Percentiles rank a stretch among this genome's conserved stretches.
phyloP scores from a whole-genome alignment of 108 stramenopile species.

The Fragilaria radians region DNA sequence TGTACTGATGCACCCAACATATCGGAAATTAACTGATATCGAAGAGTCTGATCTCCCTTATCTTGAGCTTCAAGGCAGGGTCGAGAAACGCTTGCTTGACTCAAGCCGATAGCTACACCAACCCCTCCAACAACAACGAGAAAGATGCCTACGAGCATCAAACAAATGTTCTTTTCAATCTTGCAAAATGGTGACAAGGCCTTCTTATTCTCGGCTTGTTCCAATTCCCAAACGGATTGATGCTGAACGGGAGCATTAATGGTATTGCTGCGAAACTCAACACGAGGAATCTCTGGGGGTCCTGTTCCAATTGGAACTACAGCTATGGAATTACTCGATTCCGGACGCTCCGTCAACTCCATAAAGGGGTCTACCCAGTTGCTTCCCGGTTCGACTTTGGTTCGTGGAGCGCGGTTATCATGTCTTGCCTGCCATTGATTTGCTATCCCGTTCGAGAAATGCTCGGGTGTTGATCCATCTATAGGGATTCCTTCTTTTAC shows the following conservation, averaged over 20 bases:
- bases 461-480: not conserved
- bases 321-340: not conserved
- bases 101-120: not conserved
- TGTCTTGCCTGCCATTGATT: not conserved
- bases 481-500: not conserved
- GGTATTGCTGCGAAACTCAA: not conserved
- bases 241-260: not conserved
- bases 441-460: not conserved
- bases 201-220: not conserved
- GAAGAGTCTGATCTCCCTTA: not conserved
- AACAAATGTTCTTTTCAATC: not conserved
- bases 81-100: not conserved
- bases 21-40: not conserved
- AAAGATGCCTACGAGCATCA: not conserved
- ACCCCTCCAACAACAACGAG: not conserved
- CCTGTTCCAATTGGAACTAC: not conserved
- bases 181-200: not conserved
- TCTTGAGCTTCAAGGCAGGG: not conserved
- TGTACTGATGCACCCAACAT: not conserved
- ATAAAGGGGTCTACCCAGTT: not conserved
- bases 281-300: not conserved
- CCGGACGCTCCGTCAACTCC: not conserved
- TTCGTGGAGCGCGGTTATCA: not conserved
- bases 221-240: not conserved
- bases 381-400: not conserved